Conservation (phyloP, 2,329 filamentous ascomycete species). For the Colletotrichum theobromicola region DNA sequence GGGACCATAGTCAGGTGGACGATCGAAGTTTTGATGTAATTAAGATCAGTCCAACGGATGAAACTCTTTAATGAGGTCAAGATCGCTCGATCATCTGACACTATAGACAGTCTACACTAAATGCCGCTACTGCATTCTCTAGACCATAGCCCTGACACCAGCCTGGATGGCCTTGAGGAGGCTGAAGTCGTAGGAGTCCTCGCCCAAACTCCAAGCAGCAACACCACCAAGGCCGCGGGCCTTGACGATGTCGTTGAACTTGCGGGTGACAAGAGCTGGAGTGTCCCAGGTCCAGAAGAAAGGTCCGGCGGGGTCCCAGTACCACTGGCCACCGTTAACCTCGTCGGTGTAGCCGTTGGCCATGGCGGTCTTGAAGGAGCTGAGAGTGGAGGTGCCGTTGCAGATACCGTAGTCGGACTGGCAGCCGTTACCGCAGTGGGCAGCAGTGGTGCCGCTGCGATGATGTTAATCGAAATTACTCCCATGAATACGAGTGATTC, state of each 20-base stretch:
- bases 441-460: background rate
- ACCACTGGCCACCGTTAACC: slow-evolving; percentile 59
- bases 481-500: fast-evolving
- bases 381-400: slow-evolving; percentile 12
- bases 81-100: background rate
- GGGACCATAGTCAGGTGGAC: background rate
- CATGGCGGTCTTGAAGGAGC: slow-evolving; percentile 47
- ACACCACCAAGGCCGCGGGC: slow-evolving; percentile 51
- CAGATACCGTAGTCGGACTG: slow-evolving; percentile 13
- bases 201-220: slow-evolving; percentile 59
- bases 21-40: background rate
- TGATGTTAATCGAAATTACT: background rate
- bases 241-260: slow-evolving; percentile 50
- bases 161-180: slow-evolving; percentile 48
- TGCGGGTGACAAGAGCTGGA: slow-evolving; percentile 48
- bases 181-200: slow-evolving; percentile 49
- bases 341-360: slow-evolving; percentile 47
- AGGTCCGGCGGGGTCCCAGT: slow-evolving; percentile 48
- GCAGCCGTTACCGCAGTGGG: slow-evolving; percentile 14
- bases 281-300: slow-evolving; percentile 65
- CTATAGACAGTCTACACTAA: background rate
- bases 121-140: background rate
- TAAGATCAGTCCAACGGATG: background rate
- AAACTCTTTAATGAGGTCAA: background rate
- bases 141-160: slow-evolving; percentile 23